These are phyloP conservation scores for Arctostaphylos glauca DNA, from an alignment of 148 eudicot genomes.

Conservation along the genomic window DNA sequence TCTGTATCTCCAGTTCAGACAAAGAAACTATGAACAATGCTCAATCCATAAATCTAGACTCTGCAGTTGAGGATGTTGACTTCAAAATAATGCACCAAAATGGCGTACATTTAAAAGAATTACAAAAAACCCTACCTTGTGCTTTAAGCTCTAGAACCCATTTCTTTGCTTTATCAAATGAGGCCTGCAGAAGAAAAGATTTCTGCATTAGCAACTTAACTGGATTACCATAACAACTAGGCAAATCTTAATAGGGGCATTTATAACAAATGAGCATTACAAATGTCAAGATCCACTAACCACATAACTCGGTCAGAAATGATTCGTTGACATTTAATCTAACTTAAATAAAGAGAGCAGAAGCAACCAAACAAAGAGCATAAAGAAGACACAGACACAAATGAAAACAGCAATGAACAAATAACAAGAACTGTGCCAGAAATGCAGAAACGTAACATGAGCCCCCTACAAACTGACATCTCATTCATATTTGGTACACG, in stretches of 20 bases:
- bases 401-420: background rate
- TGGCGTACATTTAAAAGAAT: background rate
- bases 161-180: conserved; percentile 23
- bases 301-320: background rate
- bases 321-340: background rate
- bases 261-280: background rate
- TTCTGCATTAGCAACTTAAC: background rate
- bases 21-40: background rate
- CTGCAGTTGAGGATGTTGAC: background rate
- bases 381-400: background rate
- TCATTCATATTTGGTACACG: background rate
- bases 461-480: background rate
- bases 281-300: background rate
- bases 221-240: background rate
- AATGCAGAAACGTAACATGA: background rate
- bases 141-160: conserved; percentile 28
- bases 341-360: background rate
- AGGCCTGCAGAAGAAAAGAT: conserved; percentile 15
- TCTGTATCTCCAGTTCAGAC: background rate
- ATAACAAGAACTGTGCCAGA: background rate
- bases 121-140: conserved; percentile 22
- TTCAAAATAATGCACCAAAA: background rate
- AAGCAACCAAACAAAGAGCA: background rate
- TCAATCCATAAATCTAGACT: background rate
- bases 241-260: background rate